A percentile compares a stretch with the other conserved stretches of the same genome.
phyloP scores from a whole-genome alignment of 371 early-diverging fungal species.

The Mucor lusitanicus region DNA sequence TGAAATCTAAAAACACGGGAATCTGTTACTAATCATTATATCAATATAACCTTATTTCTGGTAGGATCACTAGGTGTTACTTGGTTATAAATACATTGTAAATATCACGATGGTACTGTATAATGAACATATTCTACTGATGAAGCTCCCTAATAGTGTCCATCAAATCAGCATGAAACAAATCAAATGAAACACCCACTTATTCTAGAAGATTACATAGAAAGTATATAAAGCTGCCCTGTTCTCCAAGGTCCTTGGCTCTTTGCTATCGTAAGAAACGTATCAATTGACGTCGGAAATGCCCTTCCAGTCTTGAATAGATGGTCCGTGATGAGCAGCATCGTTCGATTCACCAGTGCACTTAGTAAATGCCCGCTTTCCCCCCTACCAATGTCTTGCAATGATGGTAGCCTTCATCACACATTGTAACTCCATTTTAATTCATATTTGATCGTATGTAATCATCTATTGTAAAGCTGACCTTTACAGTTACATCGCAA shows the following conservation, averaged over 20 bases:
- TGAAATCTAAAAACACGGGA: background rate
- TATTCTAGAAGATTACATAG: background rate
- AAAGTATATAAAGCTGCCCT: background rate
- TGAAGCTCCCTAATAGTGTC: background rate
- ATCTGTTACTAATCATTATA: background rate
- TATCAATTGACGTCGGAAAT: background rate
- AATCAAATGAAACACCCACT: background rate
- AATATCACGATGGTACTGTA: background rate
- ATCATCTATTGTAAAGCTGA: background rate
- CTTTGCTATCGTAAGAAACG: background rate
- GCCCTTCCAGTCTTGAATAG: background rate
- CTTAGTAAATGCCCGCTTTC: background rate
- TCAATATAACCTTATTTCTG: background rate
- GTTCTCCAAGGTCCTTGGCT: background rate
- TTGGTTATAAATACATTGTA: background rate
- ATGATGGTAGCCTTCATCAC: background rate
- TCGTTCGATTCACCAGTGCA: background rate
- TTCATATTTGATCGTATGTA: background rate
- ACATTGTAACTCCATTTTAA: background rate
- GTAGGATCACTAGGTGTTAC: background rate
- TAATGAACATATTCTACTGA: background rate
- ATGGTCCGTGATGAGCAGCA: background rate
- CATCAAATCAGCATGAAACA: background rate
- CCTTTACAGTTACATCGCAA: background rate
- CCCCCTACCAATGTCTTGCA: background rate